These are phyloP conservation scores for Candida sojae DNA, from an alignment of 1,139 yeast genomes.

Conservation along the genomic window DNA sequence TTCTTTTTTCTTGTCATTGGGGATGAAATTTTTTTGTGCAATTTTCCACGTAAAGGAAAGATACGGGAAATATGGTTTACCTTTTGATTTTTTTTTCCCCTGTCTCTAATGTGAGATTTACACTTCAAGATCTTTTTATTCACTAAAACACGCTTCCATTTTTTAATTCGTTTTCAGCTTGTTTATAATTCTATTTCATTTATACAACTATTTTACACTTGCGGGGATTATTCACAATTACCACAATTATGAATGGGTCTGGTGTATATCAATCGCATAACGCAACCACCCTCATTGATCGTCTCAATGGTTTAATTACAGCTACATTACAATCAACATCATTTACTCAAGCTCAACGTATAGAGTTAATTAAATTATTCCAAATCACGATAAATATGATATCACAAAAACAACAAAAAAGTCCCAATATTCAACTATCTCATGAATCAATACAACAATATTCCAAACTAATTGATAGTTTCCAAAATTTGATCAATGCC, in stretches of 20 bases:
- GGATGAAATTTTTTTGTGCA: no score
- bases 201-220: no score
- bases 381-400: slow-evolving; percentile 6
- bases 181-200: no score
- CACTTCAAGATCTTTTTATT: no score
- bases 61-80: no score
- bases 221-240: neutral
- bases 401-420: neutral
- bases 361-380: slow-evolving; percentile 7
- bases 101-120: no score
- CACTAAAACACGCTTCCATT: no score
- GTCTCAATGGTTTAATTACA: neutral
- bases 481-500: neutral
- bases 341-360: slow-evolving; percentile 1
- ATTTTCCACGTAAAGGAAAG: no score
- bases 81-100: no score
- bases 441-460: neutral
- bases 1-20: no score
- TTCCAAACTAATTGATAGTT: slow-evolving; percentile 1
- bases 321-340: neutral
- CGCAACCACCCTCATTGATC: neutral
- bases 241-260: neutral
- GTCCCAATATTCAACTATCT: neutral
- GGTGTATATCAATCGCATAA: neutral
- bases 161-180: no score